Base-by-base conservation (phyloP, 768 basidiomycete species). In the Kwoniella bestiolae region DNA sequence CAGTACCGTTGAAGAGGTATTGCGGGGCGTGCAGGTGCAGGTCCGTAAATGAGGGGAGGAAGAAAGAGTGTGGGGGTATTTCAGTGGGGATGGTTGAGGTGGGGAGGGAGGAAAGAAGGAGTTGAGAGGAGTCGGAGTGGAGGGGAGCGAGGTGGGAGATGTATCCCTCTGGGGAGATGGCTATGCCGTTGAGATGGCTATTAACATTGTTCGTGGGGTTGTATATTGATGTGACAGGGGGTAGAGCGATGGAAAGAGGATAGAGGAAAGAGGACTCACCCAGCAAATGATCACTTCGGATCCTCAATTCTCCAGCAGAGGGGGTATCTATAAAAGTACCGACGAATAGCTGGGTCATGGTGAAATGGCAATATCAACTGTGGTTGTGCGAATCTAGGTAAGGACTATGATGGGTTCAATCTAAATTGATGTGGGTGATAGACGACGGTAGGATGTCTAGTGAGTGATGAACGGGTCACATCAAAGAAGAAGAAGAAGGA, bases 21-120 rank as follows among this genome's bases (percentile, higher is more conserved):
- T 94, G 93, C 0, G 92, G 91, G 0, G 92, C 91, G 76, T 94
- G 92, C 0, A 93, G 84, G 75, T 94, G 92, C 4, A 91, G 83
- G 78, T 94, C 92, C 62, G 86, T 87, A 79, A 92, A 94, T 0
- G 88, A 86, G 1, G 92, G 91, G n/a, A 90, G 68, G 45, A 93
- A 63, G 74, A 93, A 91, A 57, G 66, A 58, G 29, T 53, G 32
- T 8, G 11, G 6, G 29, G 34, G 38, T 16, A 63, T 21, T 46
- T 67, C 38, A n/a, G 58, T 66, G 32, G 32, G 44, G 7, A 5
- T 18, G 34, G n/a, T 60, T 31, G 2, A 86, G 85, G 12, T 44
- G 26, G 70, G 47, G 29, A 32, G 31, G n/a, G 23, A 11, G 3
- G 65, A 46, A 12, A 63, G 29, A 29, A 63, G 31, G 4, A 35